These are phyloP conservation scores for Pseudonitzschia multiseries DNA, from an alignment of 108 stramenopile species.

Conservation along the genomic window DNA sequence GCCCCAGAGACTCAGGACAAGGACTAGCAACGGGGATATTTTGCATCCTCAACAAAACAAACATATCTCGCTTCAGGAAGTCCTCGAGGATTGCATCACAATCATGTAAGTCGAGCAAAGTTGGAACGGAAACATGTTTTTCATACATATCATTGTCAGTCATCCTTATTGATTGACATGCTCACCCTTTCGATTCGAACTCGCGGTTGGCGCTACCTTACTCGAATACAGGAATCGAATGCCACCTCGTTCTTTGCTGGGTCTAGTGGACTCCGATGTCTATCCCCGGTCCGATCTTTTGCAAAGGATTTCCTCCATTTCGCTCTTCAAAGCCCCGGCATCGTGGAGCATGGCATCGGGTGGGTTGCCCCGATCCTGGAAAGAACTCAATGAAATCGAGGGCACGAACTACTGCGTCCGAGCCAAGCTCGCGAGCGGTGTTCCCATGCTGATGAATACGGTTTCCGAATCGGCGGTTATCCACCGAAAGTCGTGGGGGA, in stretches of 20 bases:
- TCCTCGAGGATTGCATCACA: conserved; percentile 39
- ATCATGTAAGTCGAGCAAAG: conserved; percentile 33
- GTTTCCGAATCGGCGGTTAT: conserved; percentile 6
- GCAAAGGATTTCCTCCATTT: conserved; percentile 24
- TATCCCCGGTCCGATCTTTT: conserved; percentile 11
- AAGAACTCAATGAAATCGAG: conserved; percentile 15
- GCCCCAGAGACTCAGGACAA: conserved; percentile 21
- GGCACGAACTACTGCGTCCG: conserved; percentile 23
- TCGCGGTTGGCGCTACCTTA: too few relatives aligned
- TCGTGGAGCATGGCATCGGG: conserved; percentile 42
- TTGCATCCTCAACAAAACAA: not conserved
- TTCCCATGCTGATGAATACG: conserved; percentile 35
- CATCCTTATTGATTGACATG: too few relatives aligned
- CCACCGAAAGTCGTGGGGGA: conserved; percentile 21
- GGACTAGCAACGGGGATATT: not conserved
- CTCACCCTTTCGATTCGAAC: conserved; percentile 9
- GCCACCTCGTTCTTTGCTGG: conserved; percentile 43
- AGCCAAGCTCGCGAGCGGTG: conserved; percentile 36
- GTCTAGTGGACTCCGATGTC: conserved; percentile 21
- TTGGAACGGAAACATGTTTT: not conserved
- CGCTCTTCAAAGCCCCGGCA: conserved; percentile 33
- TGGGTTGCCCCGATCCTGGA: conserved; percentile 8
- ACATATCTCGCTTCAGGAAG: conserved; percentile 31
- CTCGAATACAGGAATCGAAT: conserved; percentile 16
- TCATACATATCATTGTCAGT: too few relatives aligned